These are phyloP conservation scores for Urochloa ruziziensis DNA, from an alignment of 176 grass and related monocot genomes.

Conservation along the genomic window DNA sequence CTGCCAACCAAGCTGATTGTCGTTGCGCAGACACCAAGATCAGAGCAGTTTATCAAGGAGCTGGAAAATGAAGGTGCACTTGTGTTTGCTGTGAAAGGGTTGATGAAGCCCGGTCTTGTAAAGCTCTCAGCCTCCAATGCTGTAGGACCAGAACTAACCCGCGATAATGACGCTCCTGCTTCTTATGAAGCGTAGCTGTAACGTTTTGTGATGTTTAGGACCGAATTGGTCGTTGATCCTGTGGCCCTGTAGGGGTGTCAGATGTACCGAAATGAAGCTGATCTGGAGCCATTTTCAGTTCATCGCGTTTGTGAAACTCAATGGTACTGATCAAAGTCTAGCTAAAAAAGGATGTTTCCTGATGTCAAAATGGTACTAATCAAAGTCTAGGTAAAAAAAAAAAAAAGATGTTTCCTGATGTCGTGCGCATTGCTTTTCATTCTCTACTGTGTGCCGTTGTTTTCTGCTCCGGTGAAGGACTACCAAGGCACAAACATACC, in stretches of 20 bases:
- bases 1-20: not conserved
- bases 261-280: not conserved
- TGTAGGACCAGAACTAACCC: not conserved
- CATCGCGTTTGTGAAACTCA: not conserved
- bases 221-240: not conserved
- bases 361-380: not conserved
- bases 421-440: too few species aligned
- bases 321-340: too few species aligned
- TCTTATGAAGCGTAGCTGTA: conserved; percentile 1
- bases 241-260: not conserved
- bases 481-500: too few species aligned
- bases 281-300: not conserved
- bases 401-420: too few species aligned
- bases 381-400: too few species aligned
- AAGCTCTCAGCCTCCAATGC: not conserved
- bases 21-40: not conserved
- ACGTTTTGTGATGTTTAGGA: conserved; percentile 11
- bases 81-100: not conserved
- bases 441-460: too few species aligned
- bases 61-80: conserved; percentile 10
- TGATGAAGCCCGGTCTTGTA: not conserved
- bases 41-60: conserved; percentile 3
- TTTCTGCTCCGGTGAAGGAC: too few species aligned
- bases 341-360: too few species aligned
- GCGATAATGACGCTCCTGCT: not conserved